Evolutionary conservation across 129 eudicot species (phyloP), one percentile per base, ranked within the genome.

Genomic region (Silybum marianum): DNA sequence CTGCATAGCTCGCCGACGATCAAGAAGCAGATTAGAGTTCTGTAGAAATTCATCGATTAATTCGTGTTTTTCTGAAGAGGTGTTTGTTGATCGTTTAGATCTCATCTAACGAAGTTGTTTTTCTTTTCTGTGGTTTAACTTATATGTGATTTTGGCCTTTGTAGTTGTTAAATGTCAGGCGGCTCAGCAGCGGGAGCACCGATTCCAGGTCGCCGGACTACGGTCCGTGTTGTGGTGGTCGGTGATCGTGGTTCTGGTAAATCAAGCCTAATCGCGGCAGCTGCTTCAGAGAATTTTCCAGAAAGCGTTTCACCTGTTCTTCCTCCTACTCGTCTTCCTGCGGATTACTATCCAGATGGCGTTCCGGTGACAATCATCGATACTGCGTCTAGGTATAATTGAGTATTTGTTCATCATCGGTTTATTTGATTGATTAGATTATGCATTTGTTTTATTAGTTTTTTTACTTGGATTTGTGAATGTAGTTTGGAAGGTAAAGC

Each of bases 231-330:
- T 72, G 99, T 89, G 71, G 98, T 95, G 69, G 91, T 90, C 75
- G 99, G 99, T 73, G 99, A 95, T 80, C 93, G 90, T 9, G 98
- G 86, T 75, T 88, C 93, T 71, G 99, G 99, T 0, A 95, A 95
- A 89, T 95, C 99, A 28, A 93, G 98, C 89, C 87, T 95, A 51
- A 95, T 95, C 65, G 88, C 93, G 34, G 91, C 98, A 18, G 95
- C 95, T 12, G 97, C 96, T 13, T 82, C 95, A 42, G 99, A 93
- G 81, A 84, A 74, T 19, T 93, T 95, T 76, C 90, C 90, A 14
- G 89, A 75, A 32, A 87, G 84, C 39, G 95, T 91, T 60, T 88
- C 97, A 4, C 92, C 97, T 18, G 97, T 95, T 9, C 91, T 95
- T 70, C 97, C 98, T 34, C 97, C 95, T 25, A 93, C 99, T 80